Evolutionary conservation across 345 rosid species (phyloP).

Genomic region (Euclidium syriacum): DNA sequence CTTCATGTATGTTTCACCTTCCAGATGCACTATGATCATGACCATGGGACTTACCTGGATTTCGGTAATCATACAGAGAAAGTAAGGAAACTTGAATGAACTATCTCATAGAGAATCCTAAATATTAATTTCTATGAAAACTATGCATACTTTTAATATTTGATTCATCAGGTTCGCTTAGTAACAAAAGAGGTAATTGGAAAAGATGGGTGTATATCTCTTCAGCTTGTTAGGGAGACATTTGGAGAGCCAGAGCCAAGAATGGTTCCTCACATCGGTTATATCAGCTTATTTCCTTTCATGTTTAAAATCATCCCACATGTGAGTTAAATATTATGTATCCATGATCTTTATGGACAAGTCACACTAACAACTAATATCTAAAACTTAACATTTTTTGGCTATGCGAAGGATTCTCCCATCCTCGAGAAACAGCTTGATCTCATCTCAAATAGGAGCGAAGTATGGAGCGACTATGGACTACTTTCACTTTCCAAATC

Average conservation of each 20-base stretch:
- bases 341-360: not conserved
- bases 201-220: constrained; percentile 39
- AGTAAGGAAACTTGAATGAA: constrained; percentile 32
- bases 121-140: not conserved
- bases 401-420: constrained; percentile 53
- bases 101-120: not conserved
- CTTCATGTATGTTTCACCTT: not conserved
- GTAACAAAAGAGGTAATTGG: constrained; percentile 56
- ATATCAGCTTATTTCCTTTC: constrained; percentile 93
- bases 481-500: constrained; percentile 88
- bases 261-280: constrained; percentile 88
- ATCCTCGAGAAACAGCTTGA: constrained; percentile 84
- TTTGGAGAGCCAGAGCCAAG: constrained; percentile 56
- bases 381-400: not conserved
- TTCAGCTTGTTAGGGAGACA: constrained; percentile 79
- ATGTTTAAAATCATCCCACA: constrained; percentile 76
- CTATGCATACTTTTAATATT: not conserved
- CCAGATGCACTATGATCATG: constrained; percentile 86
- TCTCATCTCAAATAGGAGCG: constrained; percentile 62
- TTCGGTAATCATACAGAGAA: constrained; percentile 91
- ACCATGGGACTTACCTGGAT: constrained; percentile 77
- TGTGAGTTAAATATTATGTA: constrained; percentile 45
- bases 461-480: constrained; percentile 82
- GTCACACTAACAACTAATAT: not conserved
- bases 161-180: constrained; percentile 58